These are phyloP conservation scores for Gigaspora rosea DNA, from an alignment of 192 early-diverging fungal genomes.

Conservation along the genomic window DNA sequence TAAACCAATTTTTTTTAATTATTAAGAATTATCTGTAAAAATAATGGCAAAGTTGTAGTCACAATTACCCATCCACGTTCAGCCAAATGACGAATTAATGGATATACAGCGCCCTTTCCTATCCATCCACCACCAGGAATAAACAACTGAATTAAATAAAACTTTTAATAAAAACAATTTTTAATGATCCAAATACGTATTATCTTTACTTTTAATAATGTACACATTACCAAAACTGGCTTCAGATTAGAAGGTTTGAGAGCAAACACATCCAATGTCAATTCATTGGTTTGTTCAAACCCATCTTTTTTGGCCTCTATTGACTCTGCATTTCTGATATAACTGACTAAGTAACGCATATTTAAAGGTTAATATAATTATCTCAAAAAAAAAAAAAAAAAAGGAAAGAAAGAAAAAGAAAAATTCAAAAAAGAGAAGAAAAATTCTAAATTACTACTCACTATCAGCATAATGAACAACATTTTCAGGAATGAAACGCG, in stretches of 20 bases:
- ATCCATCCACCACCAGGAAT: slow-evolving; percentile 70
- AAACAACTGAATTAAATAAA: slow-evolving; percentile 47
- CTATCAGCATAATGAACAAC: slow-evolving; percentile 14
- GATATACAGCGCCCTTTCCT: slow-evolving; percentile 47
- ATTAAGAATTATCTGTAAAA: neutral
- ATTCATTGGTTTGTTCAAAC: slow-evolving; percentile 32
- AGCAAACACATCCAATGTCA: slow-evolving; percentile 42
- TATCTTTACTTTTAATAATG: neutral
- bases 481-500: slow-evolving; percentile 13
- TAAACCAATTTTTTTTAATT: slow-evolving; percentile 2
- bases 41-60: neutral
- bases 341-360: neutral
- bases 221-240: slow-evolving; percentile 41
- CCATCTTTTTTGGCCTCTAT: slow-evolving; percentile 26
- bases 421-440: too few relatives aligned
- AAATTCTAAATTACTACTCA: neutral
- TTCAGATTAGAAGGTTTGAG: slow-evolving; percentile 34
- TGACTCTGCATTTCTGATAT: neutral
- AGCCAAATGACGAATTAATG: slow-evolving; percentile 24
- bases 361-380: neutral
- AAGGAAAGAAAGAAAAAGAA: too few relatives aligned
- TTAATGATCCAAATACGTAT: neutral
- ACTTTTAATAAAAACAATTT: neutral
- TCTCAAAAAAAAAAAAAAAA: neutral
- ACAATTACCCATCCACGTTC: slow-evolving; percentile 26